Evolutionary conservation across 73 alveolate species (phyloP).

Genomic region (Paramecium octaurelia): DNA sequence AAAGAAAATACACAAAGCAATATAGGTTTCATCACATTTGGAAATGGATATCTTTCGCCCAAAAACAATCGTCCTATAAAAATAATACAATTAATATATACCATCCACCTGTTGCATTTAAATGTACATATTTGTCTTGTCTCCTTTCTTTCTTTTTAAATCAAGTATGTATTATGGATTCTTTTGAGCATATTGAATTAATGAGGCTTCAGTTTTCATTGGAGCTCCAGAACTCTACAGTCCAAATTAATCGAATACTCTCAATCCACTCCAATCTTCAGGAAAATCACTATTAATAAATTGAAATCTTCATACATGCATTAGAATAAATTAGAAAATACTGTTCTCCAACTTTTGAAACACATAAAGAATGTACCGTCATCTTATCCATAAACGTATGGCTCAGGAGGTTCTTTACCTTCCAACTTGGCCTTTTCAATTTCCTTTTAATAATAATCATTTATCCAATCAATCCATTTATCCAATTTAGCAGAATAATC

Average conservation of each 20-base stretch:
- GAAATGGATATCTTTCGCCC: conserved; percentile 71
- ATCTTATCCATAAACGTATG: conserved; percentile 79
- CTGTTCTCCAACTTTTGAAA: conserved; percentile 85
- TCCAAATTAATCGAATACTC: conserved; percentile 85
- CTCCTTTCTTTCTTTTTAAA: conserved; percentile 31
- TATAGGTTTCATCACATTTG: conserved; percentile 58
- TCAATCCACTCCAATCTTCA: conserved; percentile 79
- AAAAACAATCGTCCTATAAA: conserved; percentile 53
- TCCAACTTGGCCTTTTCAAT: conserved; percentile 2
- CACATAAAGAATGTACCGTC: conserved; percentile 98
- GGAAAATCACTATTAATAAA: conserved; percentile 83
- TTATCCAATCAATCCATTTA: not conserved
- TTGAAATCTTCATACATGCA: conserved; percentile 48
- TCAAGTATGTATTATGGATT: conserved; percentile 59
- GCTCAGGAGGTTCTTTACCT: conserved; percentile 59
- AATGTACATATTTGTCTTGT: conserved; percentile 76
- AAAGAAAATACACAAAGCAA: conserved; percentile 56
- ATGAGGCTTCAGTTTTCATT: conserved; percentile 40
- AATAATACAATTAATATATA: conserved; percentile 10
- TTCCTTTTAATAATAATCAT: conserved; percentile 25
- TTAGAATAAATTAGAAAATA: conserved; percentile 60
- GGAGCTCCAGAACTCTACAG: conserved; percentile 82
- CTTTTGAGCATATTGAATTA: conserved; percentile 46
- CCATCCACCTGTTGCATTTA: conserved; percentile 91
- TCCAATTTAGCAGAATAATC: conserved; percentile 74